These are phyloP conservation scores for Adansonia rubrostipa DNA, from an alignment of 441 rosid genomes.

Conservation along the genomic window DNA sequence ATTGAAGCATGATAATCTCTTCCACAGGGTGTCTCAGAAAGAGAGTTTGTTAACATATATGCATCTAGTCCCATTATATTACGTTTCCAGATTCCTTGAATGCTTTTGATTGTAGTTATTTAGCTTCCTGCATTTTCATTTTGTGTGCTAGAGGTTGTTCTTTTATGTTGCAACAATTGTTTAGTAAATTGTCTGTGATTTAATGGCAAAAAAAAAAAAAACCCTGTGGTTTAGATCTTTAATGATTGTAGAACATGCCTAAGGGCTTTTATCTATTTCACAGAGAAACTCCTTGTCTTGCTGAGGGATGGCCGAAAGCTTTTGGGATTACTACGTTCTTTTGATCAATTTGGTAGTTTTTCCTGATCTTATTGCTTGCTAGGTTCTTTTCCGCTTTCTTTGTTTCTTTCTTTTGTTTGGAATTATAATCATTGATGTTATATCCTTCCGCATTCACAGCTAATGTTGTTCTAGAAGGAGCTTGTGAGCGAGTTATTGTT, in stretches of 20 bases:
- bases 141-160: not conserved
- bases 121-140: not conserved
- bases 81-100: constrained; percentile 1
- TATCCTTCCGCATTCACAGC: constrained; percentile 40
- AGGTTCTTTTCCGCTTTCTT: not conserved
- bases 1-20: constrained; percentile 1
- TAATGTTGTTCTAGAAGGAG: constrained; percentile 75
- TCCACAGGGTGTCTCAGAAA: not conserved
- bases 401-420: not conserved
- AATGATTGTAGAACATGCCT: not conserved
- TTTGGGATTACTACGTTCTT: constrained; percentile 71
- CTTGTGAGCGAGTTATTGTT: constrained; percentile 72
- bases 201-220: not conserved
- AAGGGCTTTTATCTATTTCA: constrained; percentile 7
- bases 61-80: not conserved
- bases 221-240: not conserved
- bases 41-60: not conserved
- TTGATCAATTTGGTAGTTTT: constrained; percentile 68
- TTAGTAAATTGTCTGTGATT: not conserved
- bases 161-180: not conserved
- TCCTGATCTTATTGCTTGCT: constrained; percentile 4
- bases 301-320: constrained; percentile 78
- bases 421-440: constrained; percentile 14
- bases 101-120: not conserved
- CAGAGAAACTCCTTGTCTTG: constrained; percentile 75